Conservation (phyloP, 2,329 filamentous ascomycete species). For the Thermothelomyces thermophilus region DNA sequence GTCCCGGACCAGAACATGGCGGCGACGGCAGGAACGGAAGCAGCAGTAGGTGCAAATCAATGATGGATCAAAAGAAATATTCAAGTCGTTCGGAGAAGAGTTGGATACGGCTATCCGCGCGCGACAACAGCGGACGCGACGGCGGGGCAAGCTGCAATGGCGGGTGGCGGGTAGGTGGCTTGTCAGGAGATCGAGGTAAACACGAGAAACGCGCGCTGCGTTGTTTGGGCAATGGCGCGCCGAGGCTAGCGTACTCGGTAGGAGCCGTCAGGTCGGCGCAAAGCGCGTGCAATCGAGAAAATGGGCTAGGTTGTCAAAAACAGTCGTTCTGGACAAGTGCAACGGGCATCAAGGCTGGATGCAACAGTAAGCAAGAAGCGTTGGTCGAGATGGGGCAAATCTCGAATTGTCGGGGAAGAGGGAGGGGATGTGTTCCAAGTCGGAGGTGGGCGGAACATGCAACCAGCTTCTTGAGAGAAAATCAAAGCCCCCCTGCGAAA, state of each 20-base stretch:
- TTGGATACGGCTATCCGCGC: neutral
- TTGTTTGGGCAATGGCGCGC: conserved; percentile 19
- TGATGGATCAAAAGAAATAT: neutral
- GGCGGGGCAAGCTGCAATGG: conserved; percentile 7
- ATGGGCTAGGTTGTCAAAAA: conserved; percentile 4
- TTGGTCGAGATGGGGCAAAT: conserved; percentile 16
- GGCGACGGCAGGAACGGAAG: conserved; percentile 29
- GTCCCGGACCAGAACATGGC: conserved; percentile 97
- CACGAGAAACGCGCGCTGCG: conserved; percentile 20
- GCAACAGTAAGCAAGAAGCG: conserved; percentile 23
- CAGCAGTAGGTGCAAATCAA: conserved; percentile 13
- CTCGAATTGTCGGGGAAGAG: conserved; percentile 14
- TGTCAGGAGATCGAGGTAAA: conserved; percentile 20
- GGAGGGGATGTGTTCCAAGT: conserved; percentile 12
- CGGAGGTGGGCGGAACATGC: conserved; percentile 6
- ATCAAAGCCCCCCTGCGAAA: conserved; percentile 21
- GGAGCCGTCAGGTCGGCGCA: conserved; percentile 3
- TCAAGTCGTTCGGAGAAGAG: neutral
- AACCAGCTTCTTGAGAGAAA: conserved; percentile 12
- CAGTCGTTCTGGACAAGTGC: conserved; percentile 8
- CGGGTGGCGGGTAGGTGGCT: conserved; percentile 10
- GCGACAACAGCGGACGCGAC: conserved; percentile 13
- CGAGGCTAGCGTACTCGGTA: neutral
- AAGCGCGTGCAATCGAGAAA: conserved; percentile 5
- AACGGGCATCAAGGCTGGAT: conserved; percentile 18